Conservation (phyloP, 805 yeast genomes). For the Candida berthetii region DNA sequence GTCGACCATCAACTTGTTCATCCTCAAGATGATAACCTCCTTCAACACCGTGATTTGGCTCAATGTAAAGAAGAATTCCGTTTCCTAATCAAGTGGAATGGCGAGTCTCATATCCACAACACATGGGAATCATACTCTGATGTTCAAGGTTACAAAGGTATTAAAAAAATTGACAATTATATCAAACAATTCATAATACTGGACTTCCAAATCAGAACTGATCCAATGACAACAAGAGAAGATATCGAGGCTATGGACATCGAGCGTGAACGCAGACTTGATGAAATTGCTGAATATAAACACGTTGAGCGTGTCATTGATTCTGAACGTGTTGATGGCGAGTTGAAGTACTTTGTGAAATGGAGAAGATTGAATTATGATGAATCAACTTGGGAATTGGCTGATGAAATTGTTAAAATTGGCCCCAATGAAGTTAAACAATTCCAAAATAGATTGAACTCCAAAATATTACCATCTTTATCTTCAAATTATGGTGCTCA, state of each 20-base stretch:
- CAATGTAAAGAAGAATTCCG: constrained; percentile 56
- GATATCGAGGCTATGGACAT: constrained; percentile 92
- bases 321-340: constrained; percentile 71
- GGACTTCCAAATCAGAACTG: constrained; percentile 73
- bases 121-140: constrained; percentile 77
- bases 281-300: constrained; percentile 77
- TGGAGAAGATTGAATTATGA: constrained; percentile 94
- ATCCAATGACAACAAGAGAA: constrained; percentile 80
- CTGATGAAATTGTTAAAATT: constrained; percentile 74
- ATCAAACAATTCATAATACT: constrained; percentile 68
- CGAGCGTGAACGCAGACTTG: constrained; percentile 79
- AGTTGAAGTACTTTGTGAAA: constrained; percentile 78
- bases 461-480: constrained; percentile 77
- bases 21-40: constrained; percentile 23
- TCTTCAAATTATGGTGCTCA: constrained; percentile 68
- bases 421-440: constrained; percentile 82
- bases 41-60: constrained; percentile 25
- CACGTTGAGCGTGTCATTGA: constrained; percentile 88
- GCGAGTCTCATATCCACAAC: constrained; percentile 85
- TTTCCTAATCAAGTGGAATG: constrained; percentile 79
- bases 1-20: constrained; percentile 43
- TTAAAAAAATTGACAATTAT: constrained; percentile 84
- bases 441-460: constrained; percentile 74
- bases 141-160: constrained; percentile 53
- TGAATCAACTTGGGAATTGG: constrained; percentile 96